Evolutionary conservation across 371 early-diverging fungal species (phyloP).

Genomic region (Syncephalastrum monosporum): DNA sequence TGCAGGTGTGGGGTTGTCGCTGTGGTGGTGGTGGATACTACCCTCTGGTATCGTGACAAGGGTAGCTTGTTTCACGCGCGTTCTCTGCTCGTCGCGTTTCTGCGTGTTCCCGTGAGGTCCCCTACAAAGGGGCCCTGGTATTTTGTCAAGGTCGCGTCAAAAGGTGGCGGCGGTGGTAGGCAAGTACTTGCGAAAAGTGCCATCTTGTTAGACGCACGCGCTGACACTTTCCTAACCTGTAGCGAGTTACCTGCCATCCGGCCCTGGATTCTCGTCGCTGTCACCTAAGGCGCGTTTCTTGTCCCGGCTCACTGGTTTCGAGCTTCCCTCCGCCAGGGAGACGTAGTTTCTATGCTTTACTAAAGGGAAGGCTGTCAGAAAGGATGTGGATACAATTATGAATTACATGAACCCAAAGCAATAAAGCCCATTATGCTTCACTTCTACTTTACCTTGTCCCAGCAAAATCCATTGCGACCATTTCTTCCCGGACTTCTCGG

Average conservation of each 20-base stretch:
- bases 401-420: background rate
- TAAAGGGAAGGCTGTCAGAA: background rate
- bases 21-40: conserved; percentile 1
- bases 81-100: conserved; percentile 1
- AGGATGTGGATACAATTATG: conserved; percentile 1
- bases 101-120: background rate
- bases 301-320: conserved; percentile 2
- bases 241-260: conserved; percentile 37
- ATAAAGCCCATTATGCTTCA: background rate
- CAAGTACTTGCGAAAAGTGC: conserved; percentile 9
- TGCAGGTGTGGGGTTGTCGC: background rate
- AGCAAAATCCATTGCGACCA: background rate
- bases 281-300: background rate
- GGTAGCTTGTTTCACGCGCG: background rate
- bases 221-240: conserved; percentile 1
- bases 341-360: no score
- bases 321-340: background rate
- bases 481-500: background rate
- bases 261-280: conserved; percentile 3
- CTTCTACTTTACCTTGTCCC: background rate
- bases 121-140: background rate
- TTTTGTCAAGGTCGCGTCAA: background rate
- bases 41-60: no score
- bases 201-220: background rate
- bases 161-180: conserved; percentile 22